Percentiles rank a stretch among this genome's conserved stretches.
Evolutionary conservation across 2,329 filamentous ascomycete species (phyloP).

Genomic region (Grosmannia penicillata): DNA sequence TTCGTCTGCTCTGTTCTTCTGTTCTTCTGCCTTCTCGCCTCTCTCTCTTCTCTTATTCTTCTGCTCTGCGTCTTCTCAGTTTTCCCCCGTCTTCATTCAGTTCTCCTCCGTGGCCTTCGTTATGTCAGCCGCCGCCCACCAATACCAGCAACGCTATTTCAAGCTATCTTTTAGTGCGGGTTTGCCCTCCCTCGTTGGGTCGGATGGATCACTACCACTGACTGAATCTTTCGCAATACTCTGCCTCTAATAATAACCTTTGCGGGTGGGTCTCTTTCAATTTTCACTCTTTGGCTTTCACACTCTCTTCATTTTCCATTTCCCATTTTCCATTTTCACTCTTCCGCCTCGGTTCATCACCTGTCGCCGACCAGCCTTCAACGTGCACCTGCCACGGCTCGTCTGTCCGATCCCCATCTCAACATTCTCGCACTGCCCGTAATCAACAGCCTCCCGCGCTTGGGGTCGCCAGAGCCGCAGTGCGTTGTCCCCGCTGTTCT

Average conservation of each 20-base stretch:
- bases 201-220: no score
- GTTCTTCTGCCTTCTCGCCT: background rate
- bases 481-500: background rate
- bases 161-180: conserved; percentile 1
- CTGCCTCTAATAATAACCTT: background rate
- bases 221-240: background rate
- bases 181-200: background rate
- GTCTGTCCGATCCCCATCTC: no score
- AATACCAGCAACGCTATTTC: conserved; percentile 6
- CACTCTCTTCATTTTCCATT: background rate
- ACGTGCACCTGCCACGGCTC: no score
- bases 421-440: background rate
- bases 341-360: background rate
- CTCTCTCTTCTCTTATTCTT: background rate
- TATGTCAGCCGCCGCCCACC: background rate
- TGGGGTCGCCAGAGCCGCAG: no score
- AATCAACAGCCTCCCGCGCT: background rate
- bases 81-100: background rate
- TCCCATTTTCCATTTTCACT: background rate
- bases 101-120: background rate
- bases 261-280: background rate
- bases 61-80: background rate
- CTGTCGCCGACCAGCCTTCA: no score
- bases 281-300: background rate
- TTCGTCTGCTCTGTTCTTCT: background rate